Percentiles rank a stretch among this genome's conserved stretches.
phyloP scores from a whole-genome alignment of 345 rosid species.

The Viola odorata region DNA sequence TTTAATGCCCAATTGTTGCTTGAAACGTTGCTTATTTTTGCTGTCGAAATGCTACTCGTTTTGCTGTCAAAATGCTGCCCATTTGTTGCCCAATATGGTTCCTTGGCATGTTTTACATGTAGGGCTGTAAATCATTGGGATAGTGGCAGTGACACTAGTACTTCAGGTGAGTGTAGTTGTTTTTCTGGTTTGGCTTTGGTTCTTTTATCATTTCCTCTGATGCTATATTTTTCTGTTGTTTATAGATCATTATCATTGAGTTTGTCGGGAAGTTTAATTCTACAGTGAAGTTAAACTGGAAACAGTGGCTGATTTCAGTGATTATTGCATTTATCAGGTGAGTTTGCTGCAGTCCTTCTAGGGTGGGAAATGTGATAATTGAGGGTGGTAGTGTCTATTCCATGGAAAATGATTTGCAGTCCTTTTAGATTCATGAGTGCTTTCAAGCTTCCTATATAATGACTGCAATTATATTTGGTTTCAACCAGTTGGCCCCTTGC shows the following conservation, averaged over 20 bases:
- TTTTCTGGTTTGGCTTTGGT: neutral
- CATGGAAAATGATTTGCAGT: too few relatives aligned
- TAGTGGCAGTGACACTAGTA: conserved; percentile 22
- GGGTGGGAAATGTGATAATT: too few relatives aligned
- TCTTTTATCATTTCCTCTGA: too few relatives aligned
- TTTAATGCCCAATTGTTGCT: too few relatives aligned
- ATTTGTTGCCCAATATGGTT: too few relatives aligned
- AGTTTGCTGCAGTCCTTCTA: neutral
- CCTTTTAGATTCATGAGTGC: too few relatives aligned
- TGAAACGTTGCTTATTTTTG: too few relatives aligned
- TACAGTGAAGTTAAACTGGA: conserved; percentile 64
- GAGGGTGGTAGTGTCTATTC: too few relatives aligned
- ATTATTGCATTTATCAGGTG: conserved; percentile 15
- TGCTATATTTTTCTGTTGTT: neutral
- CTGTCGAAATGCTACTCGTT: too few relatives aligned
- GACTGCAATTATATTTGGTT: neutral
- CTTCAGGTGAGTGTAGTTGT: conserved; percentile 19
- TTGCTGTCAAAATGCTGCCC: too few relatives aligned
- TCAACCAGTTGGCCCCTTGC: conserved; percentile 31
- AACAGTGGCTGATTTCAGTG: conserved; percentile 22
- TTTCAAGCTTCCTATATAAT: neutral
- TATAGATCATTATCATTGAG: conserved; percentile 33
- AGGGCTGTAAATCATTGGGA: too few relatives aligned
- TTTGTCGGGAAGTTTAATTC: conserved; percentile 72
- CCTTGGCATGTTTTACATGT: too few relatives aligned